phyloP scores from a whole-genome alignment of 1,139 yeast species.

The Wickerhamomyces sp. region DNA sequence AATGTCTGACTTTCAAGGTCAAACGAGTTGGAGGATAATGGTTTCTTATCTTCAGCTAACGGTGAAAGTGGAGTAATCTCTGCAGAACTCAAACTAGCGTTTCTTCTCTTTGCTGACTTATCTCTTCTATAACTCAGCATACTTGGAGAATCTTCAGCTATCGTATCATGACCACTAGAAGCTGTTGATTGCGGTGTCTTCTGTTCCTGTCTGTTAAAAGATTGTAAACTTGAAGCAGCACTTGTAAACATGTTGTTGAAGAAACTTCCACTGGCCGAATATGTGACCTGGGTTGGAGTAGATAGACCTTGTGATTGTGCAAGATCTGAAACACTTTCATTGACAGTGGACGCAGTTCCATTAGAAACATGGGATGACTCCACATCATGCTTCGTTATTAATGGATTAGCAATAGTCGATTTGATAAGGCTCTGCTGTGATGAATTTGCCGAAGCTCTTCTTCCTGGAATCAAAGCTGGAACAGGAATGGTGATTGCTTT shows the following conservation, averaged over 20 bases:
- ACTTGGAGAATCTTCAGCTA: constrained; percentile 15
- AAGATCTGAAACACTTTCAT: constrained; percentile 13
- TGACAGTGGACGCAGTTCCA: constrained; percentile 9
- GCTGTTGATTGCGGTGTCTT: constrained; percentile 1
- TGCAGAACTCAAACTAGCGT: constrained; percentile 18
- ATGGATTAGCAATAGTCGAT: constrained; percentile 54
- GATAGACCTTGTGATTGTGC: constrained; percentile 7
- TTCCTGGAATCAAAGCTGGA: constrained; percentile 10
- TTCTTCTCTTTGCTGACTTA: constrained; percentile 17
- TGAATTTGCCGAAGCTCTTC: constrained; percentile 4
- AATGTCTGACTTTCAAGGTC: constrained; percentile 19
- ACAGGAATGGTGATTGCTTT: constrained; percentile 7
- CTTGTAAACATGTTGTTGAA: constrained; percentile 16
- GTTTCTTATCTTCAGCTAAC: constrained; percentile 22
- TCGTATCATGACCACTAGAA: constrained; percentile 4
- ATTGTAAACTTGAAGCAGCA: constrained; percentile 8
- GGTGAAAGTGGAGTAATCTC: constrained; percentile 21
- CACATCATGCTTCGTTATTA: constrained; percentile 48
- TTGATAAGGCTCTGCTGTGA: constrained; percentile 22
- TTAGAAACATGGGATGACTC: constrained; percentile 11
- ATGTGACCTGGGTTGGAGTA: constrained; percentile 10
- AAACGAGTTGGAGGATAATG: constrained; percentile 8
- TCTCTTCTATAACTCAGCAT: constrained; percentile 24
- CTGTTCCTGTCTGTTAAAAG: neutral
- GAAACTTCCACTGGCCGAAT: constrained; percentile 10